phyloP scores from a whole-genome alignment of 768 basidiomycete genomes.

The Pleurotus tuber-regium region DNA sequence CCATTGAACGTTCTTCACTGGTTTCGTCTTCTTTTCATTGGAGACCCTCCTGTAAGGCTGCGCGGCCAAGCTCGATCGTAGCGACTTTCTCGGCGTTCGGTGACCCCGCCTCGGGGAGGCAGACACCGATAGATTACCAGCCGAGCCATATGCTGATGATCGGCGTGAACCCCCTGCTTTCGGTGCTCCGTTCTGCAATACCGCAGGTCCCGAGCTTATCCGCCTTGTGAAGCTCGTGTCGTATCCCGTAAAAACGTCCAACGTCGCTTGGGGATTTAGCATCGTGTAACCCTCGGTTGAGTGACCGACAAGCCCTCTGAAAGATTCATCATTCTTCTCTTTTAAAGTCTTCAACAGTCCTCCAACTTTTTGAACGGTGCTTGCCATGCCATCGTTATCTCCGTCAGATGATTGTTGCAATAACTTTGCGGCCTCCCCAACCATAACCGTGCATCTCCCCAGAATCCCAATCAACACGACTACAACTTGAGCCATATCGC shows the following conservation, averaged over 20 bases:
- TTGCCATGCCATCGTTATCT: slow-evolving; percentile 22
- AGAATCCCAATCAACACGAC: slow-evolving; percentile 79
- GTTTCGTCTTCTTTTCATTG: slow-evolving; percentile 57
- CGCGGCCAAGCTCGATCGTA: slow-evolving; percentile 60
- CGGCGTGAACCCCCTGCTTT: slow-evolving; percentile 29
- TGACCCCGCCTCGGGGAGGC: slow-evolving; percentile 54
- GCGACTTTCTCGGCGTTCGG: slow-evolving; percentile 68
- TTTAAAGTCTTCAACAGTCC: slow-evolving; percentile 51
- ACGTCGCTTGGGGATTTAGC: slow-evolving; percentile 25
- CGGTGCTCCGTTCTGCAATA: slow-evolving; percentile 30
- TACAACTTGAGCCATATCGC: slow-evolving; percentile 62
- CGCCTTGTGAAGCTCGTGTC: slow-evolving; percentile 45
- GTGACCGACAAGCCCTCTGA: slow-evolving; percentile 65
- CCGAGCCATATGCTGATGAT: slow-evolving; percentile 37
- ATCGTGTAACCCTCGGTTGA: slow-evolving; percentile 59
- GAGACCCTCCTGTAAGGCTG: slow-evolving; percentile 64
- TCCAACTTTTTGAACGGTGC: slow-evolving; percentile 47
- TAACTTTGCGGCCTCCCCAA: slow-evolving; percentile 53
- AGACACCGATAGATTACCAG: slow-evolving; percentile 33
- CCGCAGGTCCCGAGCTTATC: slow-evolving; percentile 48
- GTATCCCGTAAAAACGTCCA: slow-evolving; percentile 54
- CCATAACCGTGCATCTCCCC: slow-evolving; percentile 71
- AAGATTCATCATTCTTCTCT: slow-evolving; percentile 67
- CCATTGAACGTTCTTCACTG: slow-evolving; percentile 83
- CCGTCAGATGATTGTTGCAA: slow-evolving; percentile 30